Percentiles rank a stretch among this genome's conserved stretches.
Evolutionary conservation across 1,139 yeast species (phyloP).

Genomic region (Yamadazyma jaroonii): DNA sequence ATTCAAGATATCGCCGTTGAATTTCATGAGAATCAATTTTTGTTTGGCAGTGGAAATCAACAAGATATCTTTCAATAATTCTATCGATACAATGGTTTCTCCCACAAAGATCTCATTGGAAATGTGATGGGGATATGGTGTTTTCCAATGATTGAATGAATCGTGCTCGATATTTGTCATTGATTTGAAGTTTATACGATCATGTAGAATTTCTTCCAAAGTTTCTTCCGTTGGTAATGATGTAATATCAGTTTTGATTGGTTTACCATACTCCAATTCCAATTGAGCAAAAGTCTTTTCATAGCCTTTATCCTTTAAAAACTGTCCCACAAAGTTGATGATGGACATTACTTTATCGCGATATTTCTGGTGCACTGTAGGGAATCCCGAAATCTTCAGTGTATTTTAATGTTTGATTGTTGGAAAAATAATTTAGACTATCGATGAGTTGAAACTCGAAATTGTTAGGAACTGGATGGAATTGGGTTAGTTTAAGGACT

Average conservation of each 20-base stretch:
- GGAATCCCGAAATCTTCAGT: slow-evolving; percentile 24
- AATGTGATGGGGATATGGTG: slow-evolving; percentile 32
- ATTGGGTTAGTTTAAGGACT: slow-evolving; percentile 13
- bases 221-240: slow-evolving; percentile 34
- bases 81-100: slow-evolving; percentile 15
- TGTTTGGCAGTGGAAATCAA: slow-evolving; percentile 27
- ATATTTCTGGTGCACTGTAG: background rate
- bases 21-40: slow-evolving; percentile 20
- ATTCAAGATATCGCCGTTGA: slow-evolving; percentile 13
- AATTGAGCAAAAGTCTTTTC: slow-evolving; percentile 44
- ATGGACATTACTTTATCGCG: slow-evolving; percentile 12
- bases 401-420: slow-evolving; percentile 34
- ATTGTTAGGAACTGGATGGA: slow-evolving; percentile 21
- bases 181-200: slow-evolving; percentile 39
- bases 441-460: slow-evolving; percentile 19
- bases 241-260: slow-evolving; percentile 20
- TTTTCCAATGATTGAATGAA: slow-evolving; percentile 25
- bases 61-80: slow-evolving; percentile 9
- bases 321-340: slow-evolving; percentile 52
- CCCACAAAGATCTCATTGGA: slow-evolving; percentile 20
- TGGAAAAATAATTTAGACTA: slow-evolving; percentile 32
- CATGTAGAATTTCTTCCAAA: slow-evolving; percentile 49
- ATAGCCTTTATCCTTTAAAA: slow-evolving; percentile 46
- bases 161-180: slow-evolving; percentile 11
- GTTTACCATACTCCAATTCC: slow-evolving; percentile 44